phyloP scores from a whole-genome alignment of 768 basidiomycete species.

The Pulveroboletus frians region DNA sequence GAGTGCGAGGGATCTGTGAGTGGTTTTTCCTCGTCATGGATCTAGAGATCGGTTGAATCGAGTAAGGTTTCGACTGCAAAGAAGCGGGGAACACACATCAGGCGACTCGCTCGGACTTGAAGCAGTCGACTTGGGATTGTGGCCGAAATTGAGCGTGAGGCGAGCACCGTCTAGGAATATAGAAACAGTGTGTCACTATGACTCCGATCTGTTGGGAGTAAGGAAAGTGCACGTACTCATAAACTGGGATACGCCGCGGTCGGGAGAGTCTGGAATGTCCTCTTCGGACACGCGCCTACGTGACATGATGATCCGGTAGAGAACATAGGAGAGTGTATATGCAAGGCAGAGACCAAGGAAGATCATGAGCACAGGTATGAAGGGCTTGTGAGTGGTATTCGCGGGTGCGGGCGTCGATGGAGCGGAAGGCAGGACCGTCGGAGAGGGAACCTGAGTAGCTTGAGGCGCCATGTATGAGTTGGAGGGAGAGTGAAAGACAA shows the following conservation, averaged over 20 bases:
- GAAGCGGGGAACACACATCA: conserved; percentile 10
- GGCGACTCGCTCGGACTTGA: not conserved
- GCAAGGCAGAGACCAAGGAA: conserved; percentile 25
- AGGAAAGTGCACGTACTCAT: conserved; percentile 21
- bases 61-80: not conserved
- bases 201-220: not conserved
- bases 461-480: conserved; percentile 23
- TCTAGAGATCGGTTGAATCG: conserved; percentile 3
- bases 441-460: conserved; percentile 1
- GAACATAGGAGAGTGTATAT: conserved; percentile 23
- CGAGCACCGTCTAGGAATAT: conserved; percentile 19
- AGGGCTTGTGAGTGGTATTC: not conserved
- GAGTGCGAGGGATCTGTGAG: conserved; percentile 5
- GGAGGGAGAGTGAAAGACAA: not conserved
- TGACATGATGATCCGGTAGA: conserved; percentile 25
- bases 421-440: conserved; percentile 3
- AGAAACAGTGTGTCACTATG: not conserved
- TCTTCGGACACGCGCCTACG: conserved; percentile 9
- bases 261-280: conserved; percentile 17
- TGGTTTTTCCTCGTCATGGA: conserved; percentile 16
- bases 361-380: conserved; percentile 20
- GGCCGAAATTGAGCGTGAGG: conserved; percentile 20
- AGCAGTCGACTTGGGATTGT: conserved; percentile 1
- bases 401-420: conserved; percentile 1
- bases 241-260: conserved; percentile 22